Percentiles rank a stretch among this genome's conserved stretches.
phyloP scores from a whole-genome alignment of 805 yeast genomes.

The Candida hungchunana region DNA sequence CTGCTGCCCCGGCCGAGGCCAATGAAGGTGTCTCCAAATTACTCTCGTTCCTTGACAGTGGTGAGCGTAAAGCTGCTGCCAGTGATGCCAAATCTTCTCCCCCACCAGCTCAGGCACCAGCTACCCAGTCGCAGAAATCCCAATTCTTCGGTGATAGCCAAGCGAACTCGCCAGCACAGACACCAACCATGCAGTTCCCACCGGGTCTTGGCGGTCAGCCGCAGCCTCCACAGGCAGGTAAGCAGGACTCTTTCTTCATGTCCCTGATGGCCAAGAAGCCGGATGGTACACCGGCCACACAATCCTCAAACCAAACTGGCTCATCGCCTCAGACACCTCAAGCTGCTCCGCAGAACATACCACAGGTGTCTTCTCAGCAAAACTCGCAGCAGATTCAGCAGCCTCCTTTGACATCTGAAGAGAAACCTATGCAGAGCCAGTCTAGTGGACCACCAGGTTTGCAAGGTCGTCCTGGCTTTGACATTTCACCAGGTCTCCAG shows the following conservation, averaged over 20 bases:
- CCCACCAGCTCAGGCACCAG: not conserved
- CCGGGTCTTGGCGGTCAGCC: slow-evolving; percentile 23
- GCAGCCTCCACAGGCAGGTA: slow-evolving; percentile 12
- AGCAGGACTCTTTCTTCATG: slow-evolving; percentile 25
- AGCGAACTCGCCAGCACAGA: slow-evolving; percentile 8
- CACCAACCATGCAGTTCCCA: slow-evolving; percentile 16
- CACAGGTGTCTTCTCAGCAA: slow-evolving; percentile 5
- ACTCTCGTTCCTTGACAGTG: slow-evolving; percentile 23
- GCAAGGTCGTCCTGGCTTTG: slow-evolving; percentile 3
- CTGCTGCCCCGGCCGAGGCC: slow-evolving; percentile 2
- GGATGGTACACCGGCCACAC: slow-evolving; percentile 6
- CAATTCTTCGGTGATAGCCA: slow-evolving; percentile 14
- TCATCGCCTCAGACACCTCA: slow-evolving; percentile 4
- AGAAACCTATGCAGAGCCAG: slow-evolving; percentile 1
- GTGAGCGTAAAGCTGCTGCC: slow-evolving; percentile 13
- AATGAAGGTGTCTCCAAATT: slow-evolving; percentile 25
- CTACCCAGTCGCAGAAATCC: slow-evolving; percentile 8
- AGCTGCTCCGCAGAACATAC: slow-evolving; percentile 2
- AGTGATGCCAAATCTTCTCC: slow-evolving; percentile 1
- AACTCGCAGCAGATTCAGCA: slow-evolving; percentile 11
- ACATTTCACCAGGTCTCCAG: slow-evolving; percentile 10
- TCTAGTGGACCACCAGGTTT: slow-evolving; percentile 7
- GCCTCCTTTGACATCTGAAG: not conserved
- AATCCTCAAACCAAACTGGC: slow-evolving; percentile 3
- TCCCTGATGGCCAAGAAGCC: slow-evolving; percentile 21